These are phyloP conservation scores for Aureobasidium zeae DNA, from an alignment of 2,329 filamentous ascomycete genomes.

Conservation along the genomic window DNA sequence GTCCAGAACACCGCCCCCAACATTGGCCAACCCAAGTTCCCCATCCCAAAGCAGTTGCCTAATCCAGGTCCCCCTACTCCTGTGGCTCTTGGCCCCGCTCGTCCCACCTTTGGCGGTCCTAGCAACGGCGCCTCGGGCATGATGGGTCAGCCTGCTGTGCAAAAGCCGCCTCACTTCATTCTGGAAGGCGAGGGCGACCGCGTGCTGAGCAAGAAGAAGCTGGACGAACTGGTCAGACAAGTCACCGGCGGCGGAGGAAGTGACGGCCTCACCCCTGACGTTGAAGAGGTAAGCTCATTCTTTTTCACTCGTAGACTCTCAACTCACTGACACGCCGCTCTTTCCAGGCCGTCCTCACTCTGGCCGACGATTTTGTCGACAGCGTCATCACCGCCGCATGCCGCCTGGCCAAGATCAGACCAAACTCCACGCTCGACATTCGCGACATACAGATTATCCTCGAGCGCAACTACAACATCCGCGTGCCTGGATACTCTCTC, in stretches of 20 bases:
- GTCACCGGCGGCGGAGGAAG: conserved; percentile 74
- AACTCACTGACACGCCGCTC: conserved; percentile 13
- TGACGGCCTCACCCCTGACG: conserved; percentile 74
- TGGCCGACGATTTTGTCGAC: conserved; percentile 93
- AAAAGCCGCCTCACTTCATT: conserved; percentile 71
- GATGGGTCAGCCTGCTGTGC: conserved; percentile 77
- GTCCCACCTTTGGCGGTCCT: conserved; percentile 72
- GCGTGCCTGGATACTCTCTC: conserved; percentile 85
- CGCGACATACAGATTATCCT: conserved; percentile 49
- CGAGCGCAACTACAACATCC: conserved; percentile 61
- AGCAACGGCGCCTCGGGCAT: conserved; percentile 64
- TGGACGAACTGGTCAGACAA: conserved; percentile 89
- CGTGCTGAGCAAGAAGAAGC: conserved; percentile 93
- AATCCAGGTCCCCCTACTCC: conserved; percentile 63
- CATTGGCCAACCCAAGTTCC: conserved; percentile 56
- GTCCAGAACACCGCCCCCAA: conserved; percentile 22
- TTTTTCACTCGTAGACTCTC: conserved; percentile 5
- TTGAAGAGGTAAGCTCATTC: conserved; percentile 68
- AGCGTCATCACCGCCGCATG: conserved; percentile 80
- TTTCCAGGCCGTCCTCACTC: conserved; percentile 76
- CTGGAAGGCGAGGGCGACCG: conserved; percentile 88
- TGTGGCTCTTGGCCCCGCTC: conserved; percentile 59
- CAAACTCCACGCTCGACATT: conserved; percentile 79
- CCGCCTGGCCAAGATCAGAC: conserved; percentile 84
- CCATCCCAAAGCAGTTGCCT: conserved; percentile 67